These are phyloP conservation scores for Neurospora sp. DNA, from an alignment of 495 filamentous ascomycete genomes.

Conservation along the genomic window DNA sequence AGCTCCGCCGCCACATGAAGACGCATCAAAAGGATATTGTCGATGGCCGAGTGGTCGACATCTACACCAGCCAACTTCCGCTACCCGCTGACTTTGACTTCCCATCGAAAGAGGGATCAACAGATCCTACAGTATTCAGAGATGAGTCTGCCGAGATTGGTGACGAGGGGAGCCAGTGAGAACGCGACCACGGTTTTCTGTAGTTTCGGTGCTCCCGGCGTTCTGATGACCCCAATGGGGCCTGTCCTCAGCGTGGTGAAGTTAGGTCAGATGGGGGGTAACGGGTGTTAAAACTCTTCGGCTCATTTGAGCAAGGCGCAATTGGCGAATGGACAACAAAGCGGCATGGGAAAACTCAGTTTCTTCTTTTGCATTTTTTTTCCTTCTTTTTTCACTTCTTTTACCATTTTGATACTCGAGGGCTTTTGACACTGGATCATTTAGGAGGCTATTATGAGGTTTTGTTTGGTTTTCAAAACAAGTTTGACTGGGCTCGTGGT, in stretches of 20 bases:
- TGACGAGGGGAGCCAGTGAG: not conserved
- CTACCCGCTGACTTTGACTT: not conserved
- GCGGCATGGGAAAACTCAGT: not conserved
- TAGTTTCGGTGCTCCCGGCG: not conserved
- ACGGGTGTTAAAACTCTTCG: not conserved
- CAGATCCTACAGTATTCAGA: not conserved
- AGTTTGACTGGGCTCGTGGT: not conserved
- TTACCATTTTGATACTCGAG: not conserved
- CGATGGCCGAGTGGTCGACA: not conserved
- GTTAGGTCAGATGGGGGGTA: not conserved
- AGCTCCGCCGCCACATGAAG: conserved; percentile 37
- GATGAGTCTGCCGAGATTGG: not conserved
- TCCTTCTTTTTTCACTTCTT: not conserved
- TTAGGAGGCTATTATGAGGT: not conserved
- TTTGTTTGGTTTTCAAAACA: not conserved
- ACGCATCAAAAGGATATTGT: conserved; percentile 23
- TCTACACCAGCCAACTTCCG: not conserved
- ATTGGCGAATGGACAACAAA: not conserved
- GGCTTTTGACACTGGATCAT: not conserved
- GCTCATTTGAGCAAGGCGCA: not conserved
- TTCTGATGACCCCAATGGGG: not conserved
- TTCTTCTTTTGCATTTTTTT: not conserved
- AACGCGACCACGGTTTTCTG: not conserved
- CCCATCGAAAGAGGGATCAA: not conserved
- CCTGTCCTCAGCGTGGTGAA: not conserved